Percentiles rank a stretch among this genome's conserved stretches.
These are phyloP conservation scores for Suillus subluteus DNA, from an alignment of 768 basidiomycete genomes.

Conservation along the genomic window DNA sequence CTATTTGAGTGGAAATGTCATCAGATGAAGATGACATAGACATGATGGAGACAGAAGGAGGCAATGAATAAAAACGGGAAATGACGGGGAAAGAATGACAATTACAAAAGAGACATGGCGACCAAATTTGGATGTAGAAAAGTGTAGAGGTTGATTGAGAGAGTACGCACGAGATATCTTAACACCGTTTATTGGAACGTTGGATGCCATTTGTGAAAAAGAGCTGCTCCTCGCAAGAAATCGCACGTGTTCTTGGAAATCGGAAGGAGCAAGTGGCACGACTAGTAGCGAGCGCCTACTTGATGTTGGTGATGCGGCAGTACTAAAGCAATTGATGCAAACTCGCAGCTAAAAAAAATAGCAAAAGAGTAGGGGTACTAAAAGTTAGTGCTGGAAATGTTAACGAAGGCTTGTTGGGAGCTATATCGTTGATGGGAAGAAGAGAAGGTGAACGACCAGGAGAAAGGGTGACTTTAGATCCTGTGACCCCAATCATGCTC, in stretches of 20 bases:
- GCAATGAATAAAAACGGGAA: slow-evolving; percentile 40
- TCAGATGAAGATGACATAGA: slow-evolving; percentile 34
- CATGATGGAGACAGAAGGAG: slow-evolving; percentile 30
- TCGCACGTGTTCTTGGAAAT: slow-evolving; percentile 12
- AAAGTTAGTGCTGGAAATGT: slow-evolving; percentile 14
- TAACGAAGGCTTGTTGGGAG: slow-evolving; percentile 20
- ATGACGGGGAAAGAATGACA: slow-evolving; percentile 21
- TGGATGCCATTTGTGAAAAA: slow-evolving; percentile 60
- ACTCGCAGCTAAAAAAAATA: slow-evolving; percentile 7
- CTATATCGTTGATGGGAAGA: slow-evolving; percentile 14
- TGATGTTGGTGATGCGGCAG: slow-evolving; percentile 11
- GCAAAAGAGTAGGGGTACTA: not conserved
- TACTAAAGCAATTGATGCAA: slow-evolving; percentile 9
- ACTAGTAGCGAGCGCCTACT: slow-evolving; percentile 21
- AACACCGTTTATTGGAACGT: slow-evolving; percentile 86
- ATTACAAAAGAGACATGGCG: slow-evolving; percentile 23
- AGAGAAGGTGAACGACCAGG: slow-evolving; percentile 24
- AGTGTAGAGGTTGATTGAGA: slow-evolving; percentile 16
- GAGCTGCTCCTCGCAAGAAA: not conserved
- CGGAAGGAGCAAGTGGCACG: slow-evolving; percentile 14
- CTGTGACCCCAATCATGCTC: slow-evolving; percentile 35
- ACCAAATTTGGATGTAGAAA: slow-evolving; percentile 34
- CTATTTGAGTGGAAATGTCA: slow-evolving; percentile 41
- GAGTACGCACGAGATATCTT: slow-evolving; percentile 78
- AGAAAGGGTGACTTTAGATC: slow-evolving; percentile 31